phyloP scores from a whole-genome alignment of 2,329 filamentous ascomycete species.

The Pseudodiploospora longispora region DNA sequence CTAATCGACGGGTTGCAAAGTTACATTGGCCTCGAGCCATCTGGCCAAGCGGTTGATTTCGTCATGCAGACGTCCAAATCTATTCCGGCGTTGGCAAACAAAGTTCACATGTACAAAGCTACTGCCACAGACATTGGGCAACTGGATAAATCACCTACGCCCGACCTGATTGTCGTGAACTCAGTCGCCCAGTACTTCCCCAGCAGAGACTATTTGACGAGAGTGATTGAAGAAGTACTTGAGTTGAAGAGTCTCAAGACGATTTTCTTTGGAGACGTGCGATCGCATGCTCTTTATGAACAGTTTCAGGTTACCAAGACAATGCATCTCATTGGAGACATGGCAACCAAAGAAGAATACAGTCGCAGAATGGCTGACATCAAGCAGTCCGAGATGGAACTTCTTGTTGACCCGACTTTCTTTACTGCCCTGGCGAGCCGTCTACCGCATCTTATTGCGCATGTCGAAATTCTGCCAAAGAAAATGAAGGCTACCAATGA shows the following conservation, averaged over 20 bases:
- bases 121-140: slow-evolving; percentile 13
- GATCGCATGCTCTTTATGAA: slow-evolving; percentile 11
- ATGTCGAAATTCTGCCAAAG: slow-evolving; percentile 6
- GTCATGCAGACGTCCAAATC: slow-evolving; percentile 10
- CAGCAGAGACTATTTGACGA: slow-evolving; percentile 15
- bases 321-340: background rate
- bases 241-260: background rate
- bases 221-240: slow-evolving; percentile 11
- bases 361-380: slow-evolving; percentile 9
- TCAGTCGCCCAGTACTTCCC: slow-evolving; percentile 22
- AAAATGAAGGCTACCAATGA: slow-evolving; percentile 5
- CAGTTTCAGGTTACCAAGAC: slow-evolving; percentile 11
- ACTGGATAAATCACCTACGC: background rate
- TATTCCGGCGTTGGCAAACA: slow-evolving; percentile 6
- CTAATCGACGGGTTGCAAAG: slow-evolving; percentile 11
- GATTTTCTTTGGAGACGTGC: slow-evolving; percentile 16
- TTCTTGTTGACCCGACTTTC: slow-evolving; percentile 18
- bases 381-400: slow-evolving; percentile 11
- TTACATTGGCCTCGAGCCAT: slow-evolving; percentile 22
- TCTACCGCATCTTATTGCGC: slow-evolving; percentile 8
- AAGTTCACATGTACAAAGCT: slow-evolving; percentile 10
- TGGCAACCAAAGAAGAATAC: slow-evolving; percentile 3
- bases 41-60: slow-evolving; percentile 14
- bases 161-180: slow-evolving; percentile 17
- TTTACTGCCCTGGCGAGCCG: slow-evolving; percentile 12